These are phyloP conservation scores for Iris pallida DNA, from an alignment of 116 monocot species.

Conservation along the genomic window DNA sequence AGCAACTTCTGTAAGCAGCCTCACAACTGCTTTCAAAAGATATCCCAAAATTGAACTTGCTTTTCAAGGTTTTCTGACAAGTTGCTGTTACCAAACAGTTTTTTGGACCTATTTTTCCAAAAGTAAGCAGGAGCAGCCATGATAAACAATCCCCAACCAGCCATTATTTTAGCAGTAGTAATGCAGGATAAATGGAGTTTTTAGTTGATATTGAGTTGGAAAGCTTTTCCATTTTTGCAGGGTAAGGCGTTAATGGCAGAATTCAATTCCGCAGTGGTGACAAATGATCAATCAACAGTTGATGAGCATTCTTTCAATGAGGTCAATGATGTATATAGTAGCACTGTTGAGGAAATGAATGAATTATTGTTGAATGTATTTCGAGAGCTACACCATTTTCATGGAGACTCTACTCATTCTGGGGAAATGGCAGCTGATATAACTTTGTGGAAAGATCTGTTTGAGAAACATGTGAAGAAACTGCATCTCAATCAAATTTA, in stretches of 20 bases:
- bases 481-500: conserved; percentile 47
- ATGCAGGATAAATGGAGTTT: no score
- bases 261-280: conserved; percentile 19
- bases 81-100: no score
- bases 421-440: conserved; percentile 27
- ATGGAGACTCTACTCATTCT: not conserved
- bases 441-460: conserved; percentile 50
- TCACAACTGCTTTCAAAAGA: no score
- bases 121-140: no score
- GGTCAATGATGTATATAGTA: conserved; percentile 19
- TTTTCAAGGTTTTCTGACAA: no score
- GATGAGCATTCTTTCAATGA: conserved; percentile 15
- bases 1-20: no score
- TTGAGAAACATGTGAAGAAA: conserved; percentile 31
- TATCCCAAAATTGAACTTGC: no score
- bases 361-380: conserved; percentile 18
- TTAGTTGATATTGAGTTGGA: no score
- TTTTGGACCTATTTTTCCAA: no score
- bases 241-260: conserved; percentile 33
- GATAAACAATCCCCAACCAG: no score
- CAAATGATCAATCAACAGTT: conserved; percentile 1
- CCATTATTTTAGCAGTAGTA: no score
- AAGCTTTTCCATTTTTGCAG: conserved; percentile 30
- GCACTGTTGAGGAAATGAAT: conserved; percentile 21
- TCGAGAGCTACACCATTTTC: conserved; percentile 5